Evolutionary conservation across 208 protist genomes (phyloP), one percentile per base, ranked within the genome.

Genomic region (Acanthamoeba royreba): DNA sequence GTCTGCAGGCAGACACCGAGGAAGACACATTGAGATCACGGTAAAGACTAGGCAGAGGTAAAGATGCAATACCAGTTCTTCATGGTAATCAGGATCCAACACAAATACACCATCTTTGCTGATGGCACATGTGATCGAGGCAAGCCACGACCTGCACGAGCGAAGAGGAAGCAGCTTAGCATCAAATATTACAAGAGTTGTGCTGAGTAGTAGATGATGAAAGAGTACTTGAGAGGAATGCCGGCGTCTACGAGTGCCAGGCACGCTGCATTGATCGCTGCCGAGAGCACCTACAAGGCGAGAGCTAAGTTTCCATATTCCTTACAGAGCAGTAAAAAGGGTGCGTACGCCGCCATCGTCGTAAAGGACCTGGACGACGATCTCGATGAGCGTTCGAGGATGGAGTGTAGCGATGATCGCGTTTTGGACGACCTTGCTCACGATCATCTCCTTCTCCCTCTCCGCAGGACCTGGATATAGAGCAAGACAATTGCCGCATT

Each of bases 401-500:
- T 90, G 83, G 83, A 90, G 83, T 31, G 83, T 90, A 22, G 83
- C 83, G 83, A 90, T 90, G 83, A 90, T 90, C 4, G 53, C 45
- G 83, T 90, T 61, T 35, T 69, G 52, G 25, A 90, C 52, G 0
- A 69, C 9, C 15, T 90, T 61, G 83, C 49, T 13, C 53, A 90
- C 53, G 33, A 90, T 43, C 25, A 45, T 31, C 83, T 90, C 83
- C 53, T 72, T 90, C 40, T 90, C 83, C n/a, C 53, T 9, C n/a
- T 90, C 83, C 4, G n/a, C 83, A 38, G 83, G 83, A 1, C 83
- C 83, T 90, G 83, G 15, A 45, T n/a, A n/a, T 11, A 40, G 25
- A 28, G 13, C 0, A 46, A 33, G 0, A 52, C 0, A 17, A 33
- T 0, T 4, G 0, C n/a, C n/a, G n/a, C n/a, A n/a, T n/a, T n/a